Percentiles rank a stretch among this genome's conserved stretches.
These are phyloP conservation scores for Psidium guajava DNA, from an alignment of 345 rosid species.

Conservation along the genomic window DNA sequence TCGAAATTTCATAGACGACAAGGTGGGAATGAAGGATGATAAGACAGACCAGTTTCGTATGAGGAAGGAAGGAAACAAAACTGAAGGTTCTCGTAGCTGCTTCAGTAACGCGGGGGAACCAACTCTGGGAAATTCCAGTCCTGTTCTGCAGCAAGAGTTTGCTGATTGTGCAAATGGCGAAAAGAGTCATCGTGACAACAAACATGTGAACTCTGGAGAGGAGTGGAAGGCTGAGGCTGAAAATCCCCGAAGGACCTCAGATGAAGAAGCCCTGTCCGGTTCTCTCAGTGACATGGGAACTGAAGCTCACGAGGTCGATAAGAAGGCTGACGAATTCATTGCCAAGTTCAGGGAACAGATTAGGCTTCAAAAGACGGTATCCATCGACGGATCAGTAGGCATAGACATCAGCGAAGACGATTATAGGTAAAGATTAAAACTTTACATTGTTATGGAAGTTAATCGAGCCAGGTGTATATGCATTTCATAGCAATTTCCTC, in stretches of 20 bases:
- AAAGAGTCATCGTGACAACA: not conserved
- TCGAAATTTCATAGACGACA: slow-evolving; percentile 5
- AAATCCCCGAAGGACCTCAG: slow-evolving; percentile 6
- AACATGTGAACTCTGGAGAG: slow-evolving; percentile 8
- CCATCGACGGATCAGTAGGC: slow-evolving; percentile 39
- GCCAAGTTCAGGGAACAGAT: slow-evolving; percentile 89
- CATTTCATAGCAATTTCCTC: not conserved
- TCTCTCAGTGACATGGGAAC: slow-evolving; percentile 1
- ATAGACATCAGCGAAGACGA: slow-evolving; percentile 14
- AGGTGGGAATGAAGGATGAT: not conserved
- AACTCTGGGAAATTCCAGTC: not conserved
- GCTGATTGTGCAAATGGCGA: not conserved
- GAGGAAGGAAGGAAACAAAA: slow-evolving; percentile 7
- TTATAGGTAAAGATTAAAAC: slow-evolving; percentile 17
- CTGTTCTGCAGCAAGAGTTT: not conserved
- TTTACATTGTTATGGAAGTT: not conserved
- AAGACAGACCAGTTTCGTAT: not conserved
- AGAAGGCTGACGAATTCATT: slow-evolving; percentile 86
- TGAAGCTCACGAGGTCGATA: slow-evolving; percentile 52
- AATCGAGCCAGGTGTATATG: not conserved
- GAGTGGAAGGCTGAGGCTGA: slow-evolving; percentile 7
- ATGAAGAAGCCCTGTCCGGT: slow-evolving; percentile 20
- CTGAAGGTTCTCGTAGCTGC: not conserved
- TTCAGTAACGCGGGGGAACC: not conserved
- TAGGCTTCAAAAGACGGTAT: slow-evolving; percentile 59